These are phyloP conservation scores for Centrapalus pauciflorus DNA, from an alignment of 129 eudicot genomes.

Conservation along the genomic window DNA sequence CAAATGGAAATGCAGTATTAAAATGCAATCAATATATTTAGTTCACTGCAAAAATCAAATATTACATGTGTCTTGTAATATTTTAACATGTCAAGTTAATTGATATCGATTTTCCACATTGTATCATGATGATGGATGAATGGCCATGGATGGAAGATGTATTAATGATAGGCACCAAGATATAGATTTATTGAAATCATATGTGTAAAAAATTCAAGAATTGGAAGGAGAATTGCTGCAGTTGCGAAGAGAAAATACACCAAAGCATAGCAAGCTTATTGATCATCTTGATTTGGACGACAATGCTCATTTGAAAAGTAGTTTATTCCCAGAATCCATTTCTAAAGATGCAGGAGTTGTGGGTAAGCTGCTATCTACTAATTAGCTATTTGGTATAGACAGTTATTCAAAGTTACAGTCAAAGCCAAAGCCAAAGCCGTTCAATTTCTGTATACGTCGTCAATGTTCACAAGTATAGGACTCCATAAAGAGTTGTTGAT, in stretches of 20 bases:
- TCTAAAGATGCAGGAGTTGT: conserved; percentile 30
- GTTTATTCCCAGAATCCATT: conserved; percentile 39
- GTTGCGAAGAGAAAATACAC: conserved; percentile 30
- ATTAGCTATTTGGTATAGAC: neutral
- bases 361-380: conserved; percentile 44
- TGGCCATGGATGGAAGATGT: no score
- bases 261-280: conserved; percentile 35
- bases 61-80: no score
- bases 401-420: neutral
- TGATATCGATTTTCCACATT: no score
- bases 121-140: no score
- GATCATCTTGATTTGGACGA: conserved; percentile 49
- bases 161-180: no score
- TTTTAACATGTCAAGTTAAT: no score
- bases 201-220: conserved; percentile 66
- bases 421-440: neutral
- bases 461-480: neutral
- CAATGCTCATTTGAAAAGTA: conserved; percentile 37
- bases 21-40: no score
- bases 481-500: neutral
- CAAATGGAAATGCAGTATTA: no score
- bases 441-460: neutral
- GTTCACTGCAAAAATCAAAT: no score
- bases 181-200: conserved; percentile 51
- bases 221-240: conserved; percentile 68